Evolutionary conservation across 495 filamentous ascomycete species (phyloP).

Genomic region (Penicillium paradoxum): DNA sequence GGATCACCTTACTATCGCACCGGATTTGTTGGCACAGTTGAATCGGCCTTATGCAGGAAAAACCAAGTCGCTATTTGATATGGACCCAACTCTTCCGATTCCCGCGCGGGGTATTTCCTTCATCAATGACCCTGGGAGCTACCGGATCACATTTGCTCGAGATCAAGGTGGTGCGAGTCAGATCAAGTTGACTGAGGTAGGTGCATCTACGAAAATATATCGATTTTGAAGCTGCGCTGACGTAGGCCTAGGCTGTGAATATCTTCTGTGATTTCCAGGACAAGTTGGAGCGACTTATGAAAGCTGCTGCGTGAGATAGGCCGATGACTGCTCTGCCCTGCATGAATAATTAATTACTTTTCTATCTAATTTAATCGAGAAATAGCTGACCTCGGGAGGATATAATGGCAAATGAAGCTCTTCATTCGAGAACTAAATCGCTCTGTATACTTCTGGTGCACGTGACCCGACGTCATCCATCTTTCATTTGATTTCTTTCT

Average conservation of each 20-base stretch:
- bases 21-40: conserved; percentile 45
- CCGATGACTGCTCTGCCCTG: no score
- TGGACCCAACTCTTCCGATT: conserved; percentile 8
- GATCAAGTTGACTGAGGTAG: conserved; percentile 48
- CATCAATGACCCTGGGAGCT: conserved; percentile 40
- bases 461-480: conserved; percentile 29
- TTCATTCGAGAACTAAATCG: no score
- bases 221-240: not conserved
- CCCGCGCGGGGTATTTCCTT: conserved; percentile 20
- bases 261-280: conserved; percentile 59
- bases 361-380: no score
- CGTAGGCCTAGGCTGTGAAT: conserved; percentile 43
- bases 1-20: conserved; percentile 53
- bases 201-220: conserved; percentile 1
- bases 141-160: conserved; percentile 46
- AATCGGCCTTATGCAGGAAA: conserved; percentile 29
- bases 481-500: conserved; percentile 12
- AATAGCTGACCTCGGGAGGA: no score
- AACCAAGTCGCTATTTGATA: conserved; percentile 35
- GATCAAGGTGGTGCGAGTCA: conserved; percentile 45
- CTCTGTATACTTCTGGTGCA: conserved; percentile 3
- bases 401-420: no score
- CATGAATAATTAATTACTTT: no score
- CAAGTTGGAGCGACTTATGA: conserved; percentile 43
- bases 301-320: not conserved